Evolutionary conservation across 2,329 filamentous ascomycete genomes (phyloP), one percentile per base, ranked within the genome.

Genomic region (Diaporthe longicolla): DNA sequence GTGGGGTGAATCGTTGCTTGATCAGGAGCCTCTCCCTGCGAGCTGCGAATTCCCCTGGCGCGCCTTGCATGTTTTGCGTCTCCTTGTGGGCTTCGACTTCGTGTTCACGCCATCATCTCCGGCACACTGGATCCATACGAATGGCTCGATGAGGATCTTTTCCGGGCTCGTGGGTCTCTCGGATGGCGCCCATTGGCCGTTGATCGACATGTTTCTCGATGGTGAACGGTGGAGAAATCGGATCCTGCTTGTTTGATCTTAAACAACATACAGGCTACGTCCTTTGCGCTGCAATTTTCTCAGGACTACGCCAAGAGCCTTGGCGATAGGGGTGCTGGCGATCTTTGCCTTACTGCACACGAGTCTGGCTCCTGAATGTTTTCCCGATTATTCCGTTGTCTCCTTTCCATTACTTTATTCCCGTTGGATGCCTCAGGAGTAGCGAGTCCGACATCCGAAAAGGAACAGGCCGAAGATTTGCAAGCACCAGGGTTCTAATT

Each of bases 221-320:
- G n/a, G 45, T 57, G 52, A 63, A 54, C 48, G 45, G 70, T 63
- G 57, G 70, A 71, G 69, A 71, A 71, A 71, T 43, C 37, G 55
- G 57, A 63, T 63, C 59, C 70, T 55, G 9, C 50, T 24, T 54
- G 57, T 45, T 61, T 59, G 70, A 58, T 8, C 40, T 70, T 70
- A 8, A 70, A 32, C 24, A 19, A 35, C 45, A 55, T 26, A 15
- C 69, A 63, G n/a, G 69, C 26, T 19, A 21, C 43, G 24, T 15
- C n/a, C 17, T 37, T 43, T 32, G 32, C 45, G 35, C 70, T 37
- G 57, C 58, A 71, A 71, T 71, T 11, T 61, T 71, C n/a, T 19
- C 69, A 63, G 57, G 43, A 71, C 57, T 54, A 5, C n/a, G 70
- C 70, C 57, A 71, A 71, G 70, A 63, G 45, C 32, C 70, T 71